Base-by-base conservation (phyloP, 306 rosid species). In the Castanea crenata region DNA sequence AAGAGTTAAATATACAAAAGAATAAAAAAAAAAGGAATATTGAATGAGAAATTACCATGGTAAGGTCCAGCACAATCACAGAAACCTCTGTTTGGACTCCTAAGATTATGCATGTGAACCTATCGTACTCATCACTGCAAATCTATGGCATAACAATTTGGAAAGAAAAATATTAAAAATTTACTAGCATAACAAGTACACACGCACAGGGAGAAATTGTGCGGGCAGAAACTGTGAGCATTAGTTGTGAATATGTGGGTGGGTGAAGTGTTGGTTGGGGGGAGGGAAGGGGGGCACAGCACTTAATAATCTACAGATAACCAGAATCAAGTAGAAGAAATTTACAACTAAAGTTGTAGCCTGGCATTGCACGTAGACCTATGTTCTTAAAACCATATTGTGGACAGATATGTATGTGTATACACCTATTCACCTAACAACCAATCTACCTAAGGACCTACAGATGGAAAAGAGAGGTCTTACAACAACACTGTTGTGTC, bases 81-180 rank as follows among this genome's bases (percentile, higher is more conserved):
- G 99, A 92, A 82, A 92, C 79, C 85, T 94, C 99, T 62, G 91
- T 77, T 91, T 92, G 99, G 73, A 94, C 57, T 78, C 99, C 99
- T 74, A 94, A 89, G 79, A 90, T 85, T 80, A 91, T 49, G 85
- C 99, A 92, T 10, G 95, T 94, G 82, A 86, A 86, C 19, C 87
- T 79, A 80, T 89, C 92, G 78, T 94, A 94, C 89, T 94, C 97
- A 51, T 87, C 85, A 35, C 92, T 80, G 91, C 99, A 94, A 80
- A 94, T 90, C 99, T 94, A 73, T 79, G 76, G 75, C 78, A 79
- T 4, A 85, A 76, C 49, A 65, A 52, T 18, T 32, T 68, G 71
- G 59, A 73, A 77, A 75, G 67, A 34, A 9, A 76, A 49, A 49
- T 13, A 49, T 49, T 78, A 77, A 46, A 77, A 80, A 56, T 57